Percentiles rank a stretch among this genome's conserved stretches.
Evolutionary conservation across 2,329 filamentous ascomycete species (phyloP).

Genomic region (Xylariaceae sp.): DNA sequence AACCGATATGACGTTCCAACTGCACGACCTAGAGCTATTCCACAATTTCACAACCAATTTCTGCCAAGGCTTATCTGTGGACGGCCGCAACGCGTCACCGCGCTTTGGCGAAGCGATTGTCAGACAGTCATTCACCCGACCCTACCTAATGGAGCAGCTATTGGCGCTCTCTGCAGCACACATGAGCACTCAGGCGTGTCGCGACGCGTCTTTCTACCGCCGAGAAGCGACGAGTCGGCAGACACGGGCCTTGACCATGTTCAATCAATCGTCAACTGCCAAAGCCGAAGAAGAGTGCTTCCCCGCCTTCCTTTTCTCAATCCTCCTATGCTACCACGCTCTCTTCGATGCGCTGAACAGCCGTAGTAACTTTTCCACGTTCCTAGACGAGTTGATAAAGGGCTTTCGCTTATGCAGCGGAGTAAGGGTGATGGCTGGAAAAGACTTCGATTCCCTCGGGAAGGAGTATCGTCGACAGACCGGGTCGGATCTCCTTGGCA

Average conservation of each 20-base stretch:
- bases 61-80: slow-evolving; percentile 13
- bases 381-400: slow-evolving; percentile 17
- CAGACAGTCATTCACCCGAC: slow-evolving; percentile 33
- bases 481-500: slow-evolving; percentile 2
- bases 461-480: slow-evolving; percentile 4
- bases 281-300: slow-evolving; percentile 15
- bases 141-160: slow-evolving; percentile 47
- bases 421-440: slow-evolving; percentile 14
- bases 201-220: slow-evolving; percentile 13
- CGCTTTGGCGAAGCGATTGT: slow-evolving; percentile 17
- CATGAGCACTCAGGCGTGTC: slow-evolving; percentile 30
- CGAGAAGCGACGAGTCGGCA: slow-evolving; percentile 22
- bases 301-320: slow-evolving; percentile 23
- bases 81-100: slow-evolving; percentile 16
- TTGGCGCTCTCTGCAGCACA: slow-evolving; percentile 47
- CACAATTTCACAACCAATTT: slow-evolving; percentile 33
- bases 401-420: slow-evolving; percentile 21
- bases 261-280: slow-evolving; percentile 9
- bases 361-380: background rate
- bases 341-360: slow-evolving; percentile 21
- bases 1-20: slow-evolving; percentile 29
- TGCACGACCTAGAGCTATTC: slow-evolving; percentile 40
- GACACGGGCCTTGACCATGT: slow-evolving; percentile 15
- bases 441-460: slow-evolving; percentile 5
- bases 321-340: slow-evolving; percentile 24